Conservation (phyloP, 164 flowering plant species). For the Magnolia officinalis region DNA sequence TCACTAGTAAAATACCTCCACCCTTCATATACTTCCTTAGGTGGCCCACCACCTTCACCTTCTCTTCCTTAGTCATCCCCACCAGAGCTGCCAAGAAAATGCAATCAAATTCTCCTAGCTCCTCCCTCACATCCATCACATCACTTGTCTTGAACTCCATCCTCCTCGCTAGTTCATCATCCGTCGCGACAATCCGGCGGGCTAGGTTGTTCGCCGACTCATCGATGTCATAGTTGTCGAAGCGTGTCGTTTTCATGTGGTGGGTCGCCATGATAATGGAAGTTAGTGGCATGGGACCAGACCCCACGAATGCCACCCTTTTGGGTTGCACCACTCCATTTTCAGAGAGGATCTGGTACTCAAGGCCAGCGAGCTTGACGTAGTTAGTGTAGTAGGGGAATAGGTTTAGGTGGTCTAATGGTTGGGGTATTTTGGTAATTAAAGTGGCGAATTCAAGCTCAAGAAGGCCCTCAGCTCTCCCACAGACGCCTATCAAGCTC, state of each 20-base stretch:
- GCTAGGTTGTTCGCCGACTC: conserved; percentile 30
- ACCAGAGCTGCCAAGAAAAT: conserved; percentile 63
- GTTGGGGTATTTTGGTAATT: conserved; percentile 20
- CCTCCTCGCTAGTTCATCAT: conserved; percentile 46
- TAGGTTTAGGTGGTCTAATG: conserved; percentile 38
- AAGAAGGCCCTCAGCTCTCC: conserved; percentile 46
- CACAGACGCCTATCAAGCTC: conserved; percentile 38
- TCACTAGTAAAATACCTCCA: conserved; percentile 43
- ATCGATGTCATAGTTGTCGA: conserved; percentile 43
- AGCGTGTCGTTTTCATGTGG: conserved; percentile 38
- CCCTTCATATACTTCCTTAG: conserved; percentile 40
- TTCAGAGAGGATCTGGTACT: conserved; percentile 28
- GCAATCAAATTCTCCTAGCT: conserved; percentile 39
- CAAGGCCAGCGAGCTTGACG: conserved; percentile 39
- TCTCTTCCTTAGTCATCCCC: conserved; percentile 51
- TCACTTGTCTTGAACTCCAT: conserved; percentile 44
- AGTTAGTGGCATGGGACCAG: conserved; percentile 65
- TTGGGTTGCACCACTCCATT: conserved; percentile 36
- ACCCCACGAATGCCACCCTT: conserved; percentile 60
- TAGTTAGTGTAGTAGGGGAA: conserved; percentile 63
- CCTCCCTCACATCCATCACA: conserved; percentile 38
- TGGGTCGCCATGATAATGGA: conserved; percentile 49
- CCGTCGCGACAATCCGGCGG: conserved; percentile 23
- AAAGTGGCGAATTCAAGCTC: conserved; percentile 45
- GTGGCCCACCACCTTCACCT: conserved; percentile 41